A percentile compares a stretch with the other conserved stretches of the same genome.
Evolutionary conservation across 1,284 basidiomycete species (phyloP).

Genomic region (Malassezia dermatis): DNA sequence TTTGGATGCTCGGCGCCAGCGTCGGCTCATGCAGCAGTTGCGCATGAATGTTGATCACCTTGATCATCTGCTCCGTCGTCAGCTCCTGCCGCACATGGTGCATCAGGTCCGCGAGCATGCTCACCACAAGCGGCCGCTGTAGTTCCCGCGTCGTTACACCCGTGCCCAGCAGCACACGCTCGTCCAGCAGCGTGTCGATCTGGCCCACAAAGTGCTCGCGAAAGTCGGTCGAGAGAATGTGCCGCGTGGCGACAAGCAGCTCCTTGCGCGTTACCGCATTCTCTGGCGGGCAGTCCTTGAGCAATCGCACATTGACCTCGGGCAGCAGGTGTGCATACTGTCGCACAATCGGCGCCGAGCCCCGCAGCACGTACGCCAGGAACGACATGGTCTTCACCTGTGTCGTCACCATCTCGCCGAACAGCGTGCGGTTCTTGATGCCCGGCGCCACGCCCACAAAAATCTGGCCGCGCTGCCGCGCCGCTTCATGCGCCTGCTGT

Average conservation of each 20-base stretch:
- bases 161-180: slow-evolving; percentile 78
- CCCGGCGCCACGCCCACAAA: slow-evolving; percentile 72
- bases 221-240: slow-evolving; percentile 73
- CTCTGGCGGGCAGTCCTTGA: slow-evolving; percentile 87
- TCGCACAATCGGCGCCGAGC: slow-evolving; percentile 60
- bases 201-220: slow-evolving; percentile 70
- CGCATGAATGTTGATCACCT: slow-evolving; percentile 74
- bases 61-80: slow-evolving; percentile 64
- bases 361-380: slow-evolving; percentile 78
- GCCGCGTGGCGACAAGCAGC: slow-evolving; percentile 81
- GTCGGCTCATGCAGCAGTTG: slow-evolving; percentile 81
- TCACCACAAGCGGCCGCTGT: slow-evolving; percentile 67
- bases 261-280: slow-evolving; percentile 68
- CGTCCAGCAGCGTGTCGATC: slow-evolving; percentile 82
- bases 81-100: slow-evolving; percentile 83
- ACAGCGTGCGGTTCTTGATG: slow-evolving; percentile 63
- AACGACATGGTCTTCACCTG: slow-evolving; percentile 83
- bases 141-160: slow-evolving; percentile 70
- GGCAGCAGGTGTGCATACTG: slow-evolving; percentile 73
- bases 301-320: slow-evolving; percentile 67
- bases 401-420: slow-evolving; percentile 77
- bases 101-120: slow-evolving; percentile 81
- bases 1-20: slow-evolving; percentile 70
- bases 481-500: slow-evolving; percentile 67
- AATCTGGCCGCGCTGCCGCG: slow-evolving; percentile 63